These are phyloP conservation scores for Rhizophagus clarus DNA, from an alignment of 192 early-diverging fungal genomes.

Conservation along the genomic window DNA sequence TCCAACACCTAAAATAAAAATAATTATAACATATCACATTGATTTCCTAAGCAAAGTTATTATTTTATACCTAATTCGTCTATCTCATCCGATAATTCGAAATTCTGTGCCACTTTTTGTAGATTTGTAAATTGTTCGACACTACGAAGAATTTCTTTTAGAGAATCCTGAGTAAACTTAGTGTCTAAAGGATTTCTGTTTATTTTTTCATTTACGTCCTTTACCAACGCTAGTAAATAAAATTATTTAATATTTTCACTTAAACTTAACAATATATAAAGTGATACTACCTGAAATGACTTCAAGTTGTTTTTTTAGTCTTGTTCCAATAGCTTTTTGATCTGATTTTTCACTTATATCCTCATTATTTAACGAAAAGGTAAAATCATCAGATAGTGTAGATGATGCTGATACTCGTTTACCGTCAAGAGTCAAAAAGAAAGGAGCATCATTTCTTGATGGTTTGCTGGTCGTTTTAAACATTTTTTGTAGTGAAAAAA, in stretches of 20 bases:
- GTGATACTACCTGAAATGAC: conserved; percentile 8
- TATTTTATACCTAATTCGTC: conserved; percentile 20
- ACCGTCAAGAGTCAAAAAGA: too few relatives aligned
- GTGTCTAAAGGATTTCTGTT: conserved; percentile 13
- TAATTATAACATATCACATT: neutral
- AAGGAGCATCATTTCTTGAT: too few relatives aligned
- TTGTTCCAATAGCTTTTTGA: neutral
- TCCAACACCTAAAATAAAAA: neutral
- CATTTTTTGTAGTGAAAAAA: too few relatives aligned
- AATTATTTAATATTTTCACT: neutral
- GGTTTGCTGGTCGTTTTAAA: too few relatives aligned
- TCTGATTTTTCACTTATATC: neutral
- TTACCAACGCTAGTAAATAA: conserved; percentile 25
- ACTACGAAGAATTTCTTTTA: conserved; percentile 15
- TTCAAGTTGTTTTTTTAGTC: conserved; percentile 22
- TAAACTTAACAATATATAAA: neutral
- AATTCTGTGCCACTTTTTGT: neutral
- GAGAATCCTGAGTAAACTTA: neutral
- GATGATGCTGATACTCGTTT: neutral
- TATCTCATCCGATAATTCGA: conserved; percentile 23
- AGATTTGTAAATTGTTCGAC: conserved; percentile 20
- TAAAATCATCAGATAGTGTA: neutral
- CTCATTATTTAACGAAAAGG: neutral
- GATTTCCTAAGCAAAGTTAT: too few relatives aligned
- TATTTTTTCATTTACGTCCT: conserved; percentile 29